Base-by-base conservation (phyloP, 371 early-diverging fungal genomes). In the Mortierella sp. region DNA sequence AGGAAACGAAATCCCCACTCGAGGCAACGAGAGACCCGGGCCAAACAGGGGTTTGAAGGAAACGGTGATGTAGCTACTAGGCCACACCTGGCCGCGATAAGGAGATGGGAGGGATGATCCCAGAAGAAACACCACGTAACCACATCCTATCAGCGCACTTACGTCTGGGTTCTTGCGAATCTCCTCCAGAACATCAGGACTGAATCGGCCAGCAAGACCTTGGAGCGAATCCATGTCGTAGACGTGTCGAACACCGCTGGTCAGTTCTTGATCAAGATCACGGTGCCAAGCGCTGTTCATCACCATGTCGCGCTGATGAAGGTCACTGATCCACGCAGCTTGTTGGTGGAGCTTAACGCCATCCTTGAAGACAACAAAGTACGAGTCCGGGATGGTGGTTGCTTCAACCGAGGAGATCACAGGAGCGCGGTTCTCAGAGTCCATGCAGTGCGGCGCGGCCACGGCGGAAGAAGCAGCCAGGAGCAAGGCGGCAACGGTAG, bases 301-400 rank as follows among this genome's bases (percentile, higher is more conserved):
- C 7, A 27, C 6, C 10, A 50, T 22, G 16, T 63, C 64, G n/a
- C 47, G 54, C 17, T 49, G 61, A 21, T 72, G 63, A 6, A 74
- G 68, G n/a, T 60, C 56, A 6, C 37, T 60, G n/a, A 74, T 56
- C 73, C 70, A 80, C 27, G 64, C 46, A 17, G 60, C 66, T n/a
- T 74, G 54, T 4, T 71, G 69, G 10, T 61, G 21, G 28, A 54
- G 59, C 21, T 57, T 54, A 19, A 60, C 67, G 43, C 88, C 71
- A 46, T 86, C 79, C 79, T 94, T 94, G 71, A 95, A 87, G 24
- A 94, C 90, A 34, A 95, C 91, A 58, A 95, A 91, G 84, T 96
- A 96, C 48, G 86, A 87, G 72, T 93, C 90, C 6, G 86, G 82
- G 46, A 96, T 84, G 57, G 81, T 59, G 57, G 91, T 89, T 28